Conservation (phyloP, 768 basidiomycete genomes). For the Leccinum subgranulosum region DNA sequence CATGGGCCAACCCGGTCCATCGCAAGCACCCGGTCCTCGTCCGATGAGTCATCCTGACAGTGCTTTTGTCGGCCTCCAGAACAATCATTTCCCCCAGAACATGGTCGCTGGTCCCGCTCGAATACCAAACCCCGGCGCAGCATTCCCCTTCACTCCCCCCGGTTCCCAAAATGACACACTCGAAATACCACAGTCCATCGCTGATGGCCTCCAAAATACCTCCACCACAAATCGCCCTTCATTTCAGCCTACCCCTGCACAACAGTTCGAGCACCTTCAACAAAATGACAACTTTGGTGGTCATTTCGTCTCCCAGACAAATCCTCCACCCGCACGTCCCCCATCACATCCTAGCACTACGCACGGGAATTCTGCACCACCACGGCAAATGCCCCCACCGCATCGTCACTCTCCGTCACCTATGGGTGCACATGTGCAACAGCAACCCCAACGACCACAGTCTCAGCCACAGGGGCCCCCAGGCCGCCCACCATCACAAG, state of each 20-base stretch:
- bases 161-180: slow-evolving; percentile 47
- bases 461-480: slow-evolving; percentile 55
- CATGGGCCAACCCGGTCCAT: slow-evolving; percentile 30
- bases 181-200: slow-evolving; percentile 45
- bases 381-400: slow-evolving; percentile 34
- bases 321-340: slow-evolving; percentile 40
- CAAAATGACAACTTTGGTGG: slow-evolving; percentile 32
- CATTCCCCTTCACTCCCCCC: slow-evolving; percentile 45
- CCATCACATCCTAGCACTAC: slow-evolving; percentile 40
- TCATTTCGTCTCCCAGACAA: slow-evolving; percentile 38
- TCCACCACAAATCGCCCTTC: slow-evolving; percentile 35
- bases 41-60: slow-evolving; percentile 47
- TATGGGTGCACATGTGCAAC: slow-evolving; percentile 36
- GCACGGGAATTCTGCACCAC: slow-evolving; percentile 30
- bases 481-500: slow-evolving; percentile 49
- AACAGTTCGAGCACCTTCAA: slow-evolving; percentile 59
- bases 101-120: slow-evolving; percentile 35
- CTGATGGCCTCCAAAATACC: slow-evolving; percentile 38
- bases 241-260: slow-evolving; percentile 60
- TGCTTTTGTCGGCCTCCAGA: slow-evolving; percentile 43
- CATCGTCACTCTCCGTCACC: slow-evolving; percentile 46
- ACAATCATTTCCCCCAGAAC: slow-evolving; percentile 31
- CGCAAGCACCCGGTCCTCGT: slow-evolving; percentile 27
- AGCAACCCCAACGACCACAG: slow-evolving; percentile 50
- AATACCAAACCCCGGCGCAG: slow-evolving; percentile 31